These are phyloP conservation scores for Candida fluviatilis DNA, from an alignment of 805 yeast species.

Conservation along the genomic window DNA sequence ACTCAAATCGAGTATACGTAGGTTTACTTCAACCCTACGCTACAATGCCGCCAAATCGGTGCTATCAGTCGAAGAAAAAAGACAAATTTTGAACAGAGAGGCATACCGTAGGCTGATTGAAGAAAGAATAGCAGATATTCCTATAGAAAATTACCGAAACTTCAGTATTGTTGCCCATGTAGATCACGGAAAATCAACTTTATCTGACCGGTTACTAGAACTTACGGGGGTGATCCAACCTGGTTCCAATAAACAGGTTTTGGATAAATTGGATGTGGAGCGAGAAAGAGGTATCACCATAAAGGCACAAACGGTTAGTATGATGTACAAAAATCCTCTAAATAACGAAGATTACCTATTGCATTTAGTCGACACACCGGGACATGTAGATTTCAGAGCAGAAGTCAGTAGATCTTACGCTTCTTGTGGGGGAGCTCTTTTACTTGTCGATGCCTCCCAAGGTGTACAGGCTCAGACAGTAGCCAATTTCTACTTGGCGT, in stretches of 20 bases:
- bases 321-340: constrained; percentile 65
- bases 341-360: constrained; percentile 71
- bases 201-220: constrained; percentile 84
- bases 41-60: neutral
- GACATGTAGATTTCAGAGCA: constrained; percentile 93
- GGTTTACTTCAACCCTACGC: neutral
- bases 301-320: constrained; percentile 94
- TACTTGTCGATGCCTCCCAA: constrained; percentile 90
- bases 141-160: constrained; percentile 78
- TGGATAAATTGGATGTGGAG: constrained; percentile 91
- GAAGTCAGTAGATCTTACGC: constrained; percentile 95
- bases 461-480: constrained; percentile 98
- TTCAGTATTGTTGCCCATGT: constrained; percentile 96
- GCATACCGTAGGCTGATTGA: constrained; percentile 32
- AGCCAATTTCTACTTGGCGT: constrained; percentile 92
- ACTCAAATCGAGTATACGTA: neutral
- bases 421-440: constrained; percentile 89
- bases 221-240: constrained; percentile 83
- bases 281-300: constrained; percentile 95
- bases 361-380: constrained; percentile 95
- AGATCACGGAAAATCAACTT: constrained; percentile 85
- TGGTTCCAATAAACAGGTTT: constrained; percentile 73
- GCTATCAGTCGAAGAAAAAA: constrained; percentile 18
- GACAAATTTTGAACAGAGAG: constrained; percentile 27
- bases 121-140: constrained; percentile 69